Evolutionary conservation across 2,329 filamentous ascomycete species (phyloP).

Genomic region (Mariannaea elegans): DNA sequence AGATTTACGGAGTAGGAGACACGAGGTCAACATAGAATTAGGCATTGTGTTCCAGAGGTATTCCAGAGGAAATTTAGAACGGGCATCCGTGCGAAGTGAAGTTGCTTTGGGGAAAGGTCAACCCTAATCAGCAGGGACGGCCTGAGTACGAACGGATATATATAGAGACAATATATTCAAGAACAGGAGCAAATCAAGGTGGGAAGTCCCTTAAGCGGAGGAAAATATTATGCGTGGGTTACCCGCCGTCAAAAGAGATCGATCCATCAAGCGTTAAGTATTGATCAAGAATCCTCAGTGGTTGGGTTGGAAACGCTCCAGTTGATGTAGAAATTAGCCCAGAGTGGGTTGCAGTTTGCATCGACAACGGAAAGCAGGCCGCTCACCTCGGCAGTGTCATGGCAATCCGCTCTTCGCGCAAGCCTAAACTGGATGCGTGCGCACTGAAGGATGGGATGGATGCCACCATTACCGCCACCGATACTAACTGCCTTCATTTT

Average conservation of each 20-base stretch:
- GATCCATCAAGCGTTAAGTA: slow-evolving; percentile 4
- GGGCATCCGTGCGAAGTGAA: slow-evolving; percentile 17
- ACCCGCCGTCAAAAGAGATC: slow-evolving; percentile 6
- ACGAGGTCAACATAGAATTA: slow-evolving; percentile 23
- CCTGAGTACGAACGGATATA: slow-evolving; percentile 13
- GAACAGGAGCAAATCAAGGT: slow-evolving; percentile 12
- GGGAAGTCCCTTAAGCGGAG: slow-evolving; percentile 17
- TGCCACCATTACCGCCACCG: slow-evolving; percentile 24
- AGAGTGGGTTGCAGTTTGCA: neutral
- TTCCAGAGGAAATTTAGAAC: slow-evolving; percentile 16
- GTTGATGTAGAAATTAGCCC: neutral
- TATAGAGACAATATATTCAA: neutral
- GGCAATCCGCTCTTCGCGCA: neutral
- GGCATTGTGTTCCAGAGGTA: neutral
- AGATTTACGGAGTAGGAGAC: slow-evolving; percentile 30
- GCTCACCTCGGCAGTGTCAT: slow-evolving; percentile 17
- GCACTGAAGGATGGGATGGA: slow-evolving; percentile 25
- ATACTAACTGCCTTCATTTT: slow-evolving; percentile 26
- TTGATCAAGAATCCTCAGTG: neutral
- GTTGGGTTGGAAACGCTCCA: neutral
- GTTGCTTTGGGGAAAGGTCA: slow-evolving; percentile 27
- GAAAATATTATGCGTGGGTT: slow-evolving; percentile 7
- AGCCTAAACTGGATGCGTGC: slow-evolving; percentile 17
- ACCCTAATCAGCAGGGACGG: slow-evolving; percentile 22
- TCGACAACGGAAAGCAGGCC: neutral